A percentile compares a stretch with the other conserved stretches of the same genome.
Conservation (phyloP, 2,329 filamentous ascomycete species). For the Ophiostoma tasmaniense region DNA sequence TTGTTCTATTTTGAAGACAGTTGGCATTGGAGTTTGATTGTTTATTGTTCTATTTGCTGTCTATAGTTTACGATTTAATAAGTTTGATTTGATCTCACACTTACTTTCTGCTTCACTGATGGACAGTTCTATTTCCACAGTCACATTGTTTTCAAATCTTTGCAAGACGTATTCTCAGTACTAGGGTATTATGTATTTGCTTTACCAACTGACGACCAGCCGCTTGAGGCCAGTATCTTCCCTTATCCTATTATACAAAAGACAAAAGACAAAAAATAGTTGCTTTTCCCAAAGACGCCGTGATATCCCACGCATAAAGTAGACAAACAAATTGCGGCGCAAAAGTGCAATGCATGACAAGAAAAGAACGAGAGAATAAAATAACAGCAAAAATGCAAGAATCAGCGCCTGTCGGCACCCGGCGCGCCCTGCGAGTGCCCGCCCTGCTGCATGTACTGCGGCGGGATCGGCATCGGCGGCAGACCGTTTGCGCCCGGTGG, state of each 20-base stretch:
- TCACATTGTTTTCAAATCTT: too few species aligned
- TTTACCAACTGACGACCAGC: neutral
- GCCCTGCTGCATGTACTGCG: constrained; percentile 31
- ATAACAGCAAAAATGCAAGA: neutral
- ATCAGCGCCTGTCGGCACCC: constrained; percentile 28
- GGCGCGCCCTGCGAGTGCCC: constrained; percentile 18
- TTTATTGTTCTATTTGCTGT: neutral
- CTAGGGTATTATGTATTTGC: constrained; percentile 6
- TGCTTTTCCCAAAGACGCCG: constrained; percentile 5
- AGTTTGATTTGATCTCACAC: neutral
- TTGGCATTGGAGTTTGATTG: neutral
- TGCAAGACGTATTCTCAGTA: too few species aligned
- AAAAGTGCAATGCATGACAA: neutral
- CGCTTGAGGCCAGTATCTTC: neutral
- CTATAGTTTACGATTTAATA: neutral
- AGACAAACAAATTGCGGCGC: neutral
- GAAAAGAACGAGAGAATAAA: neutral
- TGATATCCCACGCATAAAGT: constrained; percentile 1
- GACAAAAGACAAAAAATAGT: neutral
- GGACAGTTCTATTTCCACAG: neutral
- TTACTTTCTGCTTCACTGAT: neutral
- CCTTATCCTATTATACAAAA: neutral
- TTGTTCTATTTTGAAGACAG: neutral
- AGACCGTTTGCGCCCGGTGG: constrained; percentile 27
- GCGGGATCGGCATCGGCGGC: constrained; percentile 30